Evolutionary conservation across 768 basidiomycete species (phyloP), one percentile per base, ranked within the genome.

Genomic region (Strobilomyces confusus): DNA sequence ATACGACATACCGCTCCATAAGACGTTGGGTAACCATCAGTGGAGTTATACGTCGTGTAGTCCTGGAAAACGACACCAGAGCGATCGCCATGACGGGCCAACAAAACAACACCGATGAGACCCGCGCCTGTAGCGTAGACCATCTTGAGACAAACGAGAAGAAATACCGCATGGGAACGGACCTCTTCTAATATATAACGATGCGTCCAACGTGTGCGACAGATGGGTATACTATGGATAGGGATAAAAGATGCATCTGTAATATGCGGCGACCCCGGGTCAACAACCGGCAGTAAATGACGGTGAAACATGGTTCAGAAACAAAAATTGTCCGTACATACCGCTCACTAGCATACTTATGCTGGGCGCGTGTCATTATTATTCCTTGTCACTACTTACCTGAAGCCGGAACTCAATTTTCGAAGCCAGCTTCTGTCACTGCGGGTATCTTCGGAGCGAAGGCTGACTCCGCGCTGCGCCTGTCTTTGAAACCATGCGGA

Each of bases 81-180:
- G 6, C 29, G 29, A 29, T 29, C 29, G 29, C 29, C 29, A 29
- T 29, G 88, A 60, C 88, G 83, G 56, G 81, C 84, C 61, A 91
- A 73, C 63, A 89, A 73, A 58, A 90, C 80, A 56, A 86, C 87
- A 66, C 88, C 88, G 51, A 86, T 80, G 58, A 90, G 68, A 20
- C 69, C 63, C 6, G 65, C 52, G 48, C 42, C 51, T 1, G 61
- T 49, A 26, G 29, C 36, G 44, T 67, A 66, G 5, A 69, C 59
- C 68, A 69, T 69, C 46, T 22, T 46, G 45, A 29, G 29, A 29
- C 36, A 37, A 30, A 46, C 8, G 30, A 33, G 45, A 54, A 17
- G 12, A 5, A 33, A 20, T 22, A 19, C 8, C 25, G 32, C 15
- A 36, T 9, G 0, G 1, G 4, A 17, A 9, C 9, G 19, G 36